phyloP scores from a whole-genome alignment of 202 grass and related monocot genomes.

The Carex arenaria region DNA sequence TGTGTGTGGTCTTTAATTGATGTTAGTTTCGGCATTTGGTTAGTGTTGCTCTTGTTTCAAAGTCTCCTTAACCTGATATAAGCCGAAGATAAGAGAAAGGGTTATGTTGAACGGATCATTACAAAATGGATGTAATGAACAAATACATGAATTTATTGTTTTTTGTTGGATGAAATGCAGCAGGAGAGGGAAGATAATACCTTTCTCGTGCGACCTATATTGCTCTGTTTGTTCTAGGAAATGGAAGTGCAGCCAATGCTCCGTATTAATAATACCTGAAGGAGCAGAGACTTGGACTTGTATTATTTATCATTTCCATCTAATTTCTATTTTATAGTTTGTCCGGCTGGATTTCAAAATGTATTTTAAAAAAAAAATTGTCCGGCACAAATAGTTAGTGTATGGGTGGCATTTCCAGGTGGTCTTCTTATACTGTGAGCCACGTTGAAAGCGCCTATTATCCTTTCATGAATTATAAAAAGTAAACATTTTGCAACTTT shows the following conservation, averaged over 20 bases:
- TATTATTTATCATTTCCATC: neutral
- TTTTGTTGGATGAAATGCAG: conserved; percentile 9
- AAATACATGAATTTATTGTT: neutral
- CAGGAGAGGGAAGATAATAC: neutral
- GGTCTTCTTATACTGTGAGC: neutral
- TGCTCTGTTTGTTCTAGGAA: neutral
- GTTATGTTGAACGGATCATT: neutral
- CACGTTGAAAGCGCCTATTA: neutral
- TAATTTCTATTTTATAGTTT: neutral
- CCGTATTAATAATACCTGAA: conserved; percentile 9
- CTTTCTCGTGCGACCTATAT: neutral
- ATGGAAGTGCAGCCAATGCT: neutral
- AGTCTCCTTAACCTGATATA: neutral
- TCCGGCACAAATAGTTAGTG: neutral
- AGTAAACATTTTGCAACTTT: neutral
- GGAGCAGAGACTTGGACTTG: neutral
- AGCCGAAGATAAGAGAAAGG: neutral
- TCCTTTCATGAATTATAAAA: neutral
- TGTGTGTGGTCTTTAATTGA: neutral
- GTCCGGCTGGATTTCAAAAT: neutral
- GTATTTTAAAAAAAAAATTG: neutral
- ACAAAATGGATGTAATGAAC: neutral
- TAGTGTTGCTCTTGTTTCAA: neutral
- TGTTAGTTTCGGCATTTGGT: conserved; percentile 8
- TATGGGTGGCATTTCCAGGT: neutral